Evolutionary conservation across 148 eudicot genomes (phyloP).

Genomic region (Chenopodium album): DNA sequence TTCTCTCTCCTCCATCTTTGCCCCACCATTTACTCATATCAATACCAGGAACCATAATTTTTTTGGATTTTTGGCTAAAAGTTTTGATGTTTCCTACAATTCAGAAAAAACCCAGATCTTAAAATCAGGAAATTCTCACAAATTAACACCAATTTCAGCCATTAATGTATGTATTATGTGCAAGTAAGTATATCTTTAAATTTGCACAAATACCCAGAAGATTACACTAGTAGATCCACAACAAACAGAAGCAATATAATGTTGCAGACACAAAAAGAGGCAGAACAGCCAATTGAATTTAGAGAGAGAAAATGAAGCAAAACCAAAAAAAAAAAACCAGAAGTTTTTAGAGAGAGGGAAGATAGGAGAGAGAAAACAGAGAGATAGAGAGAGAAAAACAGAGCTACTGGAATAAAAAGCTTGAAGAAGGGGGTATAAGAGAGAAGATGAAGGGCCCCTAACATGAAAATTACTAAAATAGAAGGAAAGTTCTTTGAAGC

Average conservation of each 20-base stretch:
- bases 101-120: conserved; percentile 25
- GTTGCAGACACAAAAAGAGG: conserved; percentile 9
- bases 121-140: conserved; percentile 15
- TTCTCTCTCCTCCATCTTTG: conserved; percentile 34
- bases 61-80: not conserved
- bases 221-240: conserved; percentile 17
- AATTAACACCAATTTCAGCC: not conserved
- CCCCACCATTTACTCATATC: conserved; percentile 46
- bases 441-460: not conserved
- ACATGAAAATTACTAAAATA: conserved; percentile 22
- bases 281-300: not conserved
- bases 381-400: conserved; percentile 10
- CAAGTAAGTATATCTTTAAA: not conserved
- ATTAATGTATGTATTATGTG: conserved; percentile 5
- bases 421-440: conserved; percentile 30
- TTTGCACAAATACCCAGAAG: conserved; percentile 20
- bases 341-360: not conserved
- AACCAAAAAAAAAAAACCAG: too few species aligned
- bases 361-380: not conserved
- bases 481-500: conserved; percentile 16
- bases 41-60: conserved; percentile 25
- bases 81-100: not conserved
- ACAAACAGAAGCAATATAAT: not conserved
- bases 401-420: conserved; percentile 7
- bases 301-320: not conserved